Evolutionary conservation across 2,329 filamentous ascomycete species (phyloP).

Genomic region (Gaeumannomyces sp.): DNA sequence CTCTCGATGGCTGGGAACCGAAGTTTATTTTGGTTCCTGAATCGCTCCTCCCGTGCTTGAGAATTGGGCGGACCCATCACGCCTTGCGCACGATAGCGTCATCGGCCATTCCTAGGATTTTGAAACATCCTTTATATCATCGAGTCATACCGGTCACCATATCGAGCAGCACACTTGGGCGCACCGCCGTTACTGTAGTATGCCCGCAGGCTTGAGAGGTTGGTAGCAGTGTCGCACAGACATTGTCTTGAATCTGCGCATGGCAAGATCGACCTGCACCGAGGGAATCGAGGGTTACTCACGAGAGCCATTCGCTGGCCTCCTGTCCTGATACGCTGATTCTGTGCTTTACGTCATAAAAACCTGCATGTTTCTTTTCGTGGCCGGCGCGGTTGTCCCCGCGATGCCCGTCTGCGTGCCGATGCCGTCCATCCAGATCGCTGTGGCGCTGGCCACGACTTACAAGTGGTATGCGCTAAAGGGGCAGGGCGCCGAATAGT

Average conservation of each 20-base stretch:
- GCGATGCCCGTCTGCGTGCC: background rate
- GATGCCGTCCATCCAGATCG: background rate
- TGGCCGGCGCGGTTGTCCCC: background rate
- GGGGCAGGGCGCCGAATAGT: background rate
- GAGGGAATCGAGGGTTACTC: too few species aligned
- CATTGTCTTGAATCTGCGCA: background rate
- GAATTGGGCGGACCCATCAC: background rate
- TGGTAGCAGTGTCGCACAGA: too few species aligned
- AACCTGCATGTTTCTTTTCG: background rate
- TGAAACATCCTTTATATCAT: background rate
- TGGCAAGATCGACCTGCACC: background rate
- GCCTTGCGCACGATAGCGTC: slow-evolving; percentile 1
- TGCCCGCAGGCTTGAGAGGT: too few species aligned
- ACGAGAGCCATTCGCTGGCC: too few species aligned
- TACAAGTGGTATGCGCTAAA: background rate
- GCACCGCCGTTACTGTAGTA: too few species aligned
- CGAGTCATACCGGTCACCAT: background rate
- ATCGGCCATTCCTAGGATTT: background rate
- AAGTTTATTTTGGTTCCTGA: background rate
- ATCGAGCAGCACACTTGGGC: background rate
- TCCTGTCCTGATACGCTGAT: background rate
- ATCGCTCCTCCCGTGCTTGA: background rate
- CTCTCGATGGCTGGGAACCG: too few species aligned
- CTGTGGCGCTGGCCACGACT: background rate
- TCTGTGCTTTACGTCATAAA: background rate